Conservation (phyloP, 345 rosid species). For the Viola odorata region DNA sequence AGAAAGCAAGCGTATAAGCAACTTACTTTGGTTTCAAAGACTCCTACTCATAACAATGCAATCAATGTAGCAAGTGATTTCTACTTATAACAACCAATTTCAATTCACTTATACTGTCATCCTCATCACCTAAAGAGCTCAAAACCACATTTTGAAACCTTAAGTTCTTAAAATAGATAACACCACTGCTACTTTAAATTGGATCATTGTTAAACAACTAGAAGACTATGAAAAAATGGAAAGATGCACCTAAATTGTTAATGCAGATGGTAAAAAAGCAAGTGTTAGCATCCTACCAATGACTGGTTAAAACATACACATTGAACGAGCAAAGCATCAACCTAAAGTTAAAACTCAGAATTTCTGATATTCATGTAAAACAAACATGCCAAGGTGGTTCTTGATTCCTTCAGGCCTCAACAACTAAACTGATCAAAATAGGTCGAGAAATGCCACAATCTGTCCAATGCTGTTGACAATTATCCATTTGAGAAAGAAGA, state of each 20-base stretch:
- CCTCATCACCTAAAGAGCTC: neutral
- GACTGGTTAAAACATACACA: too few relatives aligned
- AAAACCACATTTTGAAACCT: neutral
- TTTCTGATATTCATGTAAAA: conserved; percentile 35
- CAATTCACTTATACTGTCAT: too few relatives aligned
- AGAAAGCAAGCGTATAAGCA: too few relatives aligned
- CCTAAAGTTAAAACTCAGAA: conserved; percentile 34
- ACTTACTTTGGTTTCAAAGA: neutral
- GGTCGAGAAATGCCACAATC: conserved; percentile 6
- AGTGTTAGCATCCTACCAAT: too few relatives aligned
- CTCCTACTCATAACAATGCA: neutral
- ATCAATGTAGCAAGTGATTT: neutral
- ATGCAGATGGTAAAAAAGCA: too few relatives aligned
- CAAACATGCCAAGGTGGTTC: conserved; percentile 40
- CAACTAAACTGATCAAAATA: conserved; percentile 23
- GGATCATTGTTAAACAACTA: neutral
- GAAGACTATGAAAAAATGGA: neutral
- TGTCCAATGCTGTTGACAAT: conserved; percentile 9
- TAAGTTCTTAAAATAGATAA: neutral
- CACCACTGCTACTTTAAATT: neutral
- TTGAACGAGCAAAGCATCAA: too few relatives aligned
- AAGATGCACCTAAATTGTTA: too few relatives aligned
- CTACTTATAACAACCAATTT: neutral
- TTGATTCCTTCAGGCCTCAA: conserved; percentile 45
- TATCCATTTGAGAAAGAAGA: conserved; percentile 6